Percentiles rank a stretch among this genome's conserved stretches.
phyloP scores from a whole-genome alignment of 805 yeast genomes.

The Starmerella floris region DNA sequence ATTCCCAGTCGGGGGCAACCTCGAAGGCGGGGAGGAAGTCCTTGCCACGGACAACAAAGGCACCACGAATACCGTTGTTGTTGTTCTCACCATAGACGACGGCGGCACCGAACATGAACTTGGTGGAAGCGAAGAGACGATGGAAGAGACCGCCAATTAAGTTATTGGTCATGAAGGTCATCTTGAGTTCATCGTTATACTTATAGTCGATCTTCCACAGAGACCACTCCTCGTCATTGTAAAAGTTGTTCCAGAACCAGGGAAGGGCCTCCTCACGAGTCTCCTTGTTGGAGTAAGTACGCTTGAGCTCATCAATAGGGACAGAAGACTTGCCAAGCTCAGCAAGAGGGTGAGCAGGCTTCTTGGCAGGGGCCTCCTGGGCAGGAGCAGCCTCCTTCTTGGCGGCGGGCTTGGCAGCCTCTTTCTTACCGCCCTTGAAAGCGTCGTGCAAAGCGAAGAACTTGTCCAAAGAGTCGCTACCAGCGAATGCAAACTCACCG shows the following conservation, averaged over 20 bases:
- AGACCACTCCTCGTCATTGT: conserved; percentile 86
- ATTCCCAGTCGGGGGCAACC: conserved; percentile 99
- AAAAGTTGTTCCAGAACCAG: conserved; percentile 90
- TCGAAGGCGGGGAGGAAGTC: conserved; percentile 82
- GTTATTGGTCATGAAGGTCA: conserved; percentile 97
- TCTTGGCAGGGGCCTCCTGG: conserved; percentile 35
- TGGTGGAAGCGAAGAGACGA: conserved; percentile 83
- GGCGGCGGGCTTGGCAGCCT: neutral
- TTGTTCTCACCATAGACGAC: conserved; percentile 98
- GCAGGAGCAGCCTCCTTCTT: neutral
- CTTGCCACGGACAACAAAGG: conserved; percentile 89
- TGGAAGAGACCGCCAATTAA: conserved; percentile 95
- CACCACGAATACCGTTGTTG: conserved; percentile 94
- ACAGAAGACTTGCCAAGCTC: conserved; percentile 51
- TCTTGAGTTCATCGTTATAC: conserved; percentile 94
- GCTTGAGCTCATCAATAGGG: conserved; percentile 86
- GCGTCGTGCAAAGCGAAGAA: neutral
- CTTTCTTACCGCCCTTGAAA: neutral
- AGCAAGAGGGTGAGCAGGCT: conserved; percentile 86
- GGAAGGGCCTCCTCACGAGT: conserved; percentile 89
- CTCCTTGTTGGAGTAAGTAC: conserved; percentile 91
- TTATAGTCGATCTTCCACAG: conserved; percentile 90
- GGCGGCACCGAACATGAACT: conserved; percentile 83
- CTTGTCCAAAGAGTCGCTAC: neutral
- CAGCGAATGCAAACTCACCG: conserved; percentile 15